These are phyloP conservation scores for Herpotrichia juniperi DNA, from an alignment of 2,329 filamentous ascomycete species.

Conservation along the genomic window DNA sequence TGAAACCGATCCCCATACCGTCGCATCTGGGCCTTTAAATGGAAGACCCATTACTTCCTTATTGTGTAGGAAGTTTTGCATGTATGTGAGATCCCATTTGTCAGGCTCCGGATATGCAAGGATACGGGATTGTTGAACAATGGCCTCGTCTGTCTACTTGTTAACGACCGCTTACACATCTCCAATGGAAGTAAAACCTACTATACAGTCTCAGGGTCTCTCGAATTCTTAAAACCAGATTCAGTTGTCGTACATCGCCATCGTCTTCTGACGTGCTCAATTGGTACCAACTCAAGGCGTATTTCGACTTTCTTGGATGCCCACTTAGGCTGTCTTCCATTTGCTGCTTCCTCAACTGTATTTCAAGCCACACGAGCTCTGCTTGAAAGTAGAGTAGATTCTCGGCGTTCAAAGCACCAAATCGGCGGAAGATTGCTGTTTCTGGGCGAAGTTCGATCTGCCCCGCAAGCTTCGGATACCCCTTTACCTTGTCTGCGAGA, in stretches of 20 bases:
- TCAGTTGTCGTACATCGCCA: slow-evolving; percentile 10
- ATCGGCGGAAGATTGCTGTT: slow-evolving; percentile 18
- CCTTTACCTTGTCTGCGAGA: neutral
- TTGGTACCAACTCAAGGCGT: slow-evolving; percentile 7
- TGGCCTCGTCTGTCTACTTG: neutral
- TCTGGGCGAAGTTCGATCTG: slow-evolving; percentile 9
- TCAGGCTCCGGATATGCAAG: slow-evolving; percentile 12
- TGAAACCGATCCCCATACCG: neutral
- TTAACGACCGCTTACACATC: no score
- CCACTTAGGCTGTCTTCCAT: slow-evolving; percentile 1
- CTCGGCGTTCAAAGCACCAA: slow-evolving; percentile 14
- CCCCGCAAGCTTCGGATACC: slow-evolving; percentile 14
- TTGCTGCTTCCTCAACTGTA: slow-evolving; percentile 11
- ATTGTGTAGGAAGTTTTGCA: slow-evolving; percentile 20
- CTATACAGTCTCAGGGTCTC: slow-evolving; percentile 19
- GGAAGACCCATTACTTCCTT: neutral
- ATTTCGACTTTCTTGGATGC: neutral
- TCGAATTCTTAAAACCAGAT: slow-evolving; percentile 16
- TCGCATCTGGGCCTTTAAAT: neutral
- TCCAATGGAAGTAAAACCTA: slow-evolving; percentile 6
- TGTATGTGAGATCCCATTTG: slow-evolving; percentile 17
- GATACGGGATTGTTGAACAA: slow-evolving; percentile 18
- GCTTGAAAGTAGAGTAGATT: slow-evolving; percentile 21
- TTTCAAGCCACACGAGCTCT: slow-evolving; percentile 15
- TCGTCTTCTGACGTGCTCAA: neutral